phyloP scores from a whole-genome alignment of 148 eudicot genomes.

The Dianthus caryophyllus region DNA sequence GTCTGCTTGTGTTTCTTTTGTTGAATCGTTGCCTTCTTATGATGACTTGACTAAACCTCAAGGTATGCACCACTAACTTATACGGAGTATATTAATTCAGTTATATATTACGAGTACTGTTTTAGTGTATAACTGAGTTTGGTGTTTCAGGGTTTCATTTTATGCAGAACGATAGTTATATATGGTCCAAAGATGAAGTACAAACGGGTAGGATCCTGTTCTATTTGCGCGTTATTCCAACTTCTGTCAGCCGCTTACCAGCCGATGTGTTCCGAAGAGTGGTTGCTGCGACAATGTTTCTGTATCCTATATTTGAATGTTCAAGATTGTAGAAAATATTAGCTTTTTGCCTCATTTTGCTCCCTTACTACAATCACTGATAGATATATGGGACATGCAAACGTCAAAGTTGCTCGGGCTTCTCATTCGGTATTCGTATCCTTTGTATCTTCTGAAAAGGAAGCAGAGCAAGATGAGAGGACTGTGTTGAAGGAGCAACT shows the following conservation, averaged over 20 bases:
- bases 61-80: conserved; percentile 36
- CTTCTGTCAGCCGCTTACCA: conserved; percentile 65
- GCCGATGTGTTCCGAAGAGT: conserved; percentile 48
- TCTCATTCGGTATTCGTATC: conserved; percentile 76
- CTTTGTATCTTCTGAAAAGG: conserved; percentile 74
- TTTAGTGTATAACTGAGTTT: conserved; percentile 8
- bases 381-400: conserved; percentile 90
- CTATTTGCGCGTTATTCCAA: conserved; percentile 79
- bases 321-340: neutral
- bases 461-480: conserved; percentile 52
- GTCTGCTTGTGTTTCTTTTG: conserved; percentile 62
- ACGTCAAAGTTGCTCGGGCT: conserved; percentile 75
- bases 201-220: conserved; percentile 87
- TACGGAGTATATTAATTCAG: too few relatives aligned
- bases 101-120: neutral
- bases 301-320: conserved; percentile 64
- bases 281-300: conserved; percentile 80
- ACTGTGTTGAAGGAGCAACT: conserved; percentile 75
- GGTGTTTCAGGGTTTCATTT: conserved; percentile 40
- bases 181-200: conserved; percentile 79
- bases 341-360: conserved; percentile 10
- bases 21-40: conserved; percentile 78
- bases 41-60: conserved; percentile 51
- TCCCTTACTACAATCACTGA: conserved; percentile 39
- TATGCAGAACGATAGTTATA: conserved; percentile 38